These are phyloP conservation scores for Vachellia pachyceras DNA, from an alignment of 306 rosid species.

Conservation along the genomic window DNA sequence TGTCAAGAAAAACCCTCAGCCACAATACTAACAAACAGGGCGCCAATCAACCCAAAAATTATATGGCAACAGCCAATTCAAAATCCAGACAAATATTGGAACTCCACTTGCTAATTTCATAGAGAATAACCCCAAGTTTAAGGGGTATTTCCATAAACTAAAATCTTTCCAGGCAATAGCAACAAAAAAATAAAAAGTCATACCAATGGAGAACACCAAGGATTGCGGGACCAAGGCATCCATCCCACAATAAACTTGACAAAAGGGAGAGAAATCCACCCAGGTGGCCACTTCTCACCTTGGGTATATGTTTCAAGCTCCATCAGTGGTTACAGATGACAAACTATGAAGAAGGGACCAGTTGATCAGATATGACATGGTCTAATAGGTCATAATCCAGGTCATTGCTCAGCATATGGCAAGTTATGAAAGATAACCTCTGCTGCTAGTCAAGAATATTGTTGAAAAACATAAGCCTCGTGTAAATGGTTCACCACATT, in stretches of 20 bases:
- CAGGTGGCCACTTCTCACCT: slow-evolving; percentile 38
- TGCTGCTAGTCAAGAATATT: neutral
- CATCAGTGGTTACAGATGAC: slow-evolving; percentile 37
- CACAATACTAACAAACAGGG: too few species aligned
- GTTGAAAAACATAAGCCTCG: neutral
- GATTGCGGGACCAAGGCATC: slow-evolving; percentile 26
- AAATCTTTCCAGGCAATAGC: slow-evolving; percentile 28
- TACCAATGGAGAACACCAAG: slow-evolving; percentile 42
- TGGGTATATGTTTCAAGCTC: slow-evolving; percentile 40
- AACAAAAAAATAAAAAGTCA: slow-evolving; percentile 27
- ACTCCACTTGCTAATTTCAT: neutral
- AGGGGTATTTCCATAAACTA: slow-evolving; percentile 22
- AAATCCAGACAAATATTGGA: neutral
- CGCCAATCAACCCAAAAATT: neutral
- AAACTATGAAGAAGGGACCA: slow-evolving; percentile 28
- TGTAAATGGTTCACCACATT: neutral
- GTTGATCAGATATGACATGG: slow-evolving; percentile 31
- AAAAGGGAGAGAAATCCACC: slow-evolving; percentile 34
- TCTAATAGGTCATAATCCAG: slow-evolving; percentile 8
- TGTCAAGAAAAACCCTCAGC: too few species aligned
- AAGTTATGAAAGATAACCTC: slow-evolving; percentile 5
- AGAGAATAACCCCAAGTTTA: slow-evolving; percentile 18
- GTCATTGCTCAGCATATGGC: slow-evolving; percentile 24
- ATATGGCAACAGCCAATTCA: neutral
- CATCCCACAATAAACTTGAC: slow-evolving; percentile 35